Evolutionary conservation across 2,329 filamentous ascomycete genomes (phyloP), one percentile per base, ranked within the genome.

Genomic region (Pseudogymnoascus sp.): DNA sequence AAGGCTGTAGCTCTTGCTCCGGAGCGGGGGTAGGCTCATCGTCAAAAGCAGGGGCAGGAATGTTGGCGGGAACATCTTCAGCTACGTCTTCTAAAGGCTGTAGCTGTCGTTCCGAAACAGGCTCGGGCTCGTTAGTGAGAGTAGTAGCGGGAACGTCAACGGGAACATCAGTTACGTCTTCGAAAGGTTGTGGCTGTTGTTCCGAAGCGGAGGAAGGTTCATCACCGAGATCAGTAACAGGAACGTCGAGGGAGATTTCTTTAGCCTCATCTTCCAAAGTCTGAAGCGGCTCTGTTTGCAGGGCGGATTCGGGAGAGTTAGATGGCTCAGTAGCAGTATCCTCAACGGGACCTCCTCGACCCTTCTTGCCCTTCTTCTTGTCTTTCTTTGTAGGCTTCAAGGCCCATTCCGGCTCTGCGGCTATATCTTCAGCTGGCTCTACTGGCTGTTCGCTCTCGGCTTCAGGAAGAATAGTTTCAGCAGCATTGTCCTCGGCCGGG

Each of bases 281-380:
- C 3, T 36, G 28, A 10, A 56, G 28, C 2, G 10, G 50, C 12
- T 53, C 14, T 56, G 12, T 28, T 56, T 34, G 28, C 10, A 11
- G 50, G 8, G 50, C 28, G 5, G 50, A 36, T 34, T 56, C 46
- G 25, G n/a, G 23, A 7, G 28, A n/a, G 18, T 11, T 31, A 5
- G 36, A 31, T 14, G 5, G 5, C 59, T 60, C 59, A 40, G 21
- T 42, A 25, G 25, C 12, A 23, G n/a, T 10, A 28, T 28, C 23
- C 4, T 62, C 40, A 21, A 25, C 21, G 5, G 21, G 11, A 21
- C 37, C 44, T 42, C 12, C 62, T 7, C 23, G n/a, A 12, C 2
- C 12, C 38, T 59, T 37, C 36, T 60, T 60, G 4, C 50, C 18
- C 31, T 71, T 72, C 63, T 72, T 80, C 71, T 79, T 79, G 7